These are phyloP conservation scores for Magnusiomyces clavatus DNA, from an alignment of 1,139 yeast species.

Conservation along the genomic window DNA sequence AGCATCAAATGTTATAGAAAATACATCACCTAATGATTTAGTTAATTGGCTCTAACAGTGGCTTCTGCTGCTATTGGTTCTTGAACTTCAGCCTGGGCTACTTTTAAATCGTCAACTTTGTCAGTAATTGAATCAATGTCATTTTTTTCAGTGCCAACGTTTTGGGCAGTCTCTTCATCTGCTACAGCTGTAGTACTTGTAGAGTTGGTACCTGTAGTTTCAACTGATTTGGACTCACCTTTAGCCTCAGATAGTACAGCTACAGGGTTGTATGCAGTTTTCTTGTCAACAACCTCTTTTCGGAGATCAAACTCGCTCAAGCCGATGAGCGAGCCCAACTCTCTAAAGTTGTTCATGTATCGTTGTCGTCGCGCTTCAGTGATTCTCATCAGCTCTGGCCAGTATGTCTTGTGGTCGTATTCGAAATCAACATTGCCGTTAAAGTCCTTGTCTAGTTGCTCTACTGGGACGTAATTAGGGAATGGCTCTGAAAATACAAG, in stretches of 20 bases:
- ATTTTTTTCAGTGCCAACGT: too few species aligned
- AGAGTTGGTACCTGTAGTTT: not conserved
- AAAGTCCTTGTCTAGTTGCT: conserved; percentile 75
- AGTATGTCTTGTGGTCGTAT: conserved; percentile 69
- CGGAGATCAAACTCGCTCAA: conserved; percentile 76
- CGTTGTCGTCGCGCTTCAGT: conserved; percentile 47
- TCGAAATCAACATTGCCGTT: conserved; percentile 81
- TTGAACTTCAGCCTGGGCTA: not conserved
- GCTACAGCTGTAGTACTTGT: not conserved
- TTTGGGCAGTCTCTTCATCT: not conserved
- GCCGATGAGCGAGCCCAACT: conserved; percentile 67
- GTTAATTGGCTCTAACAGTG: too few species aligned
- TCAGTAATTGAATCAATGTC: conserved; percentile 3
- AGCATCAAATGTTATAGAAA: not conserved
- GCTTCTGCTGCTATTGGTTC: not conserved
- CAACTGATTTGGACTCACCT: not conserved
- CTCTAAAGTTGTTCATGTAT: conserved; percentile 55
- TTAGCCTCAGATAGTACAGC: not conserved
- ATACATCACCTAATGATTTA: not conserved
- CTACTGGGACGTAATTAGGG: conserved; percentile 66
- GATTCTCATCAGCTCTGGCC: conserved; percentile 62
- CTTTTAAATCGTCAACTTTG: conserved; percentile 6
- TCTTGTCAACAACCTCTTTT: conserved; percentile 8
- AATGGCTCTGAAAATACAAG: conserved; percentile 86
- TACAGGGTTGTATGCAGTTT: conserved; percentile 3